Conservation (phyloP, 2,329 filamentous ascomycete genomes). For the Aspergillus pseudonomiae region DNA sequence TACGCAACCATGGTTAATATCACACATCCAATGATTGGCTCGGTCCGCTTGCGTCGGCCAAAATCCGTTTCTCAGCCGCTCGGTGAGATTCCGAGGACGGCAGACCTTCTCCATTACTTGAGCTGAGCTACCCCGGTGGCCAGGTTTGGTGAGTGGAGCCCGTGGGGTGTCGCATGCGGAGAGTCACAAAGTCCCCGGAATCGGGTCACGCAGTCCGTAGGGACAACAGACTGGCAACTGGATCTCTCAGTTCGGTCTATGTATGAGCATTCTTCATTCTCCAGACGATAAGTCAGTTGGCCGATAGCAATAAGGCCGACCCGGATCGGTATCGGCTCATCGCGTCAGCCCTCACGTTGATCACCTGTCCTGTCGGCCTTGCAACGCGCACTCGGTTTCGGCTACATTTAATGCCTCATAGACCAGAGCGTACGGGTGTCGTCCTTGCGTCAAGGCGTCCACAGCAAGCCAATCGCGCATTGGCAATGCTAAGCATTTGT, state of each 20-base stretch:
- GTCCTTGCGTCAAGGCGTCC: background rate
- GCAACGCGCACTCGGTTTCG: background rate
- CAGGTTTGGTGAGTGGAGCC: background rate
- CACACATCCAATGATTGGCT: background rate
- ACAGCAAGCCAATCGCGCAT: background rate
- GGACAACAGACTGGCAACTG: background rate
- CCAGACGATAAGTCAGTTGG: background rate
- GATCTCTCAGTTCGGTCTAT: background rate
- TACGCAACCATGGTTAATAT: background rate
- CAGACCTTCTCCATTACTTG: background rate
- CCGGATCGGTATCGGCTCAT: background rate
- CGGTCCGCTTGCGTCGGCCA: background rate
- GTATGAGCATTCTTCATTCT: background rate
- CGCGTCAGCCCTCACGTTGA: background rate
- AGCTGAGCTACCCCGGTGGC: background rate
- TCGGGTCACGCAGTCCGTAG: background rate
- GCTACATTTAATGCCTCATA: background rate
- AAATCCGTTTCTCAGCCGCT: background rate
- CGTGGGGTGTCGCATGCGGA: constrained; percentile 5
- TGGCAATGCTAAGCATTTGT: background rate
- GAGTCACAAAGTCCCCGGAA: background rate
- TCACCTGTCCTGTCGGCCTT: background rate
- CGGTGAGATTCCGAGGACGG: constrained; percentile 2
- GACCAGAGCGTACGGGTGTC: background rate
- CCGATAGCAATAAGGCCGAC: background rate